Evolutionary conservation across 371 early-diverging fungal species (phyloP).

Genomic region (Sporodiniella umbellata): DNA sequence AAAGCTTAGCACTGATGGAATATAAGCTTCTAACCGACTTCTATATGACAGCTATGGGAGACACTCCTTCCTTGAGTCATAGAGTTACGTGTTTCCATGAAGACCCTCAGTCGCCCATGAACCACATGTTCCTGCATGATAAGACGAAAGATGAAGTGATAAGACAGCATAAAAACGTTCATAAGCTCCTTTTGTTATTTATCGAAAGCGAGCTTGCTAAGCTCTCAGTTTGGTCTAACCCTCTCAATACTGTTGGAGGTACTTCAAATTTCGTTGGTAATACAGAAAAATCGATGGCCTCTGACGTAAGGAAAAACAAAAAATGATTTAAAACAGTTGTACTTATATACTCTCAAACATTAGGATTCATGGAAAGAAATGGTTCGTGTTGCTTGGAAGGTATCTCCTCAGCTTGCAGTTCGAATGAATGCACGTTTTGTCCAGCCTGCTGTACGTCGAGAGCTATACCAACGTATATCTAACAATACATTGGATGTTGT

Average conservation of each 20-base stretch:
- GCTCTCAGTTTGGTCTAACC: conserved; percentile 79
- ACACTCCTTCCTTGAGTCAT: conserved; percentile 55
- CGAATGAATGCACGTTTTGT: conserved; percentile 76
- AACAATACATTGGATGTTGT: conserved; percentile 69
- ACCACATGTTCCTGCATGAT: conserved; percentile 8
- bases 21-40: conserved; percentile 69
- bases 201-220: conserved; percentile 86
- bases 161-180: conserved; percentile 15
- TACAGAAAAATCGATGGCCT: conserved; percentile 46
- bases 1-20: conserved; percentile 60
- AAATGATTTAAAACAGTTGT: neutral
- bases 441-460: conserved; percentile 57
- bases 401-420: conserved; percentile 77
- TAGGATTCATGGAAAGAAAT: conserved; percentile 74
- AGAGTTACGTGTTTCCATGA: conserved; percentile 35
- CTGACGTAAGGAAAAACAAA: conserved; percentile 32
- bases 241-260: conserved; percentile 50
- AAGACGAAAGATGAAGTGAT: conserved; percentile 32
- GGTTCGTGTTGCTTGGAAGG: conserved; percentile 79
- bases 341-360: too few relatives aligned
- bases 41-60: conserved; percentile 62
- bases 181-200: conserved; percentile 69
- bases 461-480: conserved; percentile 64
- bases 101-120: too few relatives aligned
- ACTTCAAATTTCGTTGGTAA: conserved; percentile 38